These are phyloP conservation scores for Salix exigua DNA, from an alignment of 345 rosid species.

Conservation along the genomic window DNA sequence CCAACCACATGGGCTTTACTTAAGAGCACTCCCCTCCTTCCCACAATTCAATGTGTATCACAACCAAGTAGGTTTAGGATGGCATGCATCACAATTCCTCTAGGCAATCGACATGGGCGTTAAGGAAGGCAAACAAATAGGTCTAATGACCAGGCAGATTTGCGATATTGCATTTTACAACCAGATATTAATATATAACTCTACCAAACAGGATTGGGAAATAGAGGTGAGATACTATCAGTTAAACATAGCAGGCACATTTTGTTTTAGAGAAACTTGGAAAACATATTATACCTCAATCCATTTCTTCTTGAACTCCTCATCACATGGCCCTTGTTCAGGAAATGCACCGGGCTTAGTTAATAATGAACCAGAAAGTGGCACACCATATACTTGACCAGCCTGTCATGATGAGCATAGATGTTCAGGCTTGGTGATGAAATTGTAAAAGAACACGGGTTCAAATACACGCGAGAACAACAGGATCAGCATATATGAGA, in stretches of 20 bases:
- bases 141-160: not conserved
- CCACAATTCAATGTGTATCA: not conserved
- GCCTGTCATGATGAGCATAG: slow-evolving; percentile 51
- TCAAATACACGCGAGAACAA: not conserved
- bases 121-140: not conserved
- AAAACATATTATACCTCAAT: slow-evolving; percentile 62
- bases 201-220: not conserved
- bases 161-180: not conserved
- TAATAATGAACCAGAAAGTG: slow-evolving; percentile 77
- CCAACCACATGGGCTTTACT: not conserved
- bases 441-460: not conserved
- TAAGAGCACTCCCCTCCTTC: not conserved
- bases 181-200: not conserved
- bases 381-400: slow-evolving; percentile 97
- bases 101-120: not conserved
- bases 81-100: not conserved
- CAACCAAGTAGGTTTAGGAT: not conserved
- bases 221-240: not conserved
- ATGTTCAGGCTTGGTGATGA: not conserved
- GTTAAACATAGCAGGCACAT: not conserved
- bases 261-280: not conserved
- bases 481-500: not conserved
- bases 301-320: slow-evolving; percentile 91
- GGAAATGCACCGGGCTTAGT: slow-evolving; percentile 79
- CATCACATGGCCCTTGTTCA: slow-evolving; percentile 70